These are phyloP conservation scores for Scenedesmus sp. DNA, from an alignment of 163 green algal genomes.

Conservation along the genomic window DNA sequence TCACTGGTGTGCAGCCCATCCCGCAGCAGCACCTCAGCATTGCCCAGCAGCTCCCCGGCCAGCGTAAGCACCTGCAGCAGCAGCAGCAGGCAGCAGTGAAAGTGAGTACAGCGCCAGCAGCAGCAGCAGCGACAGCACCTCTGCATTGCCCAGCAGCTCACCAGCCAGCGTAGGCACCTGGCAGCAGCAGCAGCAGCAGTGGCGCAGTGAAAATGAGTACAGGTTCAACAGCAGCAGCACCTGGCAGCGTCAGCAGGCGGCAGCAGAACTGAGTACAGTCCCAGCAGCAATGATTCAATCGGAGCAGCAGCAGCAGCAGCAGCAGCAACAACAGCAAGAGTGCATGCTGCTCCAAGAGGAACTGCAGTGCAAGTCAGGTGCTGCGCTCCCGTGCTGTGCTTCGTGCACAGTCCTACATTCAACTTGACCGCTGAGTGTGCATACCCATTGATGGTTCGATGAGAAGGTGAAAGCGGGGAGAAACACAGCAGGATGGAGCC, in stretches of 20 bases:
- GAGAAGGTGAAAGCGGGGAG: too few relatives aligned
- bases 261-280: neutral
- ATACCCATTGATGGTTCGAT: too few relatives aligned
- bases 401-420: too few relatives aligned
- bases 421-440: too few relatives aligned
- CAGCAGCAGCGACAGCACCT: constrained; percentile 16
- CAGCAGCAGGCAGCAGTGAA: neutral
- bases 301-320: too few relatives aligned
- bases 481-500: too few relatives aligned
- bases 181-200: neutral
- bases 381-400: too few relatives aligned
- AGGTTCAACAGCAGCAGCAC: neutral
- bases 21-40: constrained; percentile 91
- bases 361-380: too few relatives aligned
- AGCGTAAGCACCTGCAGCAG: constrained; percentile 90
- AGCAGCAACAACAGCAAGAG: too few relatives aligned
- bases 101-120: neutral
- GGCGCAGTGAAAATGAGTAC: too few relatives aligned
- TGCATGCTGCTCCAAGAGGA: too few relatives aligned
- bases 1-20: constrained; percentile 96
- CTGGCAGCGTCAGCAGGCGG: neutral
- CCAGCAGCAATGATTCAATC: too few relatives aligned
- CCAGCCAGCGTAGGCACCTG: neutral
- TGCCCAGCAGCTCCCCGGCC: constrained; percentile 93
- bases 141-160: neutral